Evolutionary conservation across 179 eudicot genomes (phyloP), one percentile per base, ranked within the genome.

Genomic region (Actinidia chinensis): DNA sequence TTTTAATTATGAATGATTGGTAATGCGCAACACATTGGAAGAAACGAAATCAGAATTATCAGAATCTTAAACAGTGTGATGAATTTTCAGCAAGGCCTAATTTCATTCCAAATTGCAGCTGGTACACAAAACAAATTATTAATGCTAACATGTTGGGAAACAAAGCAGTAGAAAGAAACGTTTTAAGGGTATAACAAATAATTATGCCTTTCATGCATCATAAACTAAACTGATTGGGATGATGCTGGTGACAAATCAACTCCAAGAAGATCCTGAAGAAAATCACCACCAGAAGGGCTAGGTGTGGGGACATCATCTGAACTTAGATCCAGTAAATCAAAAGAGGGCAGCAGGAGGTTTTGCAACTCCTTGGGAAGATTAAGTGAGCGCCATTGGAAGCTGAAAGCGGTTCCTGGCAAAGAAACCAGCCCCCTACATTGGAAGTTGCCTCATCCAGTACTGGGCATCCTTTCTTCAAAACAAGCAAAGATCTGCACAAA

Each of bases 391-490:
- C 96, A 48, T 89, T 85, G 71, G 98, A 87, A 74, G 89, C 84
- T 61, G 94, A 83, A 84, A 80, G n/a, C 74, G 54, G 89, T 78
- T 64, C 92, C 83, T 9, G 91, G 86, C 83, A 90, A 83, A 59
- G 99, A 91, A n/a, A 79, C 97, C 97, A 63, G 86, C 85, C 83
- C 83, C 93, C 79, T 69, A 92, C 95, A 65, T 87, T 89, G 82
- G 82, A 90, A 65, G 95, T 92, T 76, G 98, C 93, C 89, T 95
- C 99, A 80, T 95, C 99, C 81, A 95, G 90, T 68, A 93, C 98
- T 58, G 99, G n/a, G 99, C 99, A 95, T 95, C 84, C 94, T 86
- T 79, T 95, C 99, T n/a, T n/a, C n/a, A n/a, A n/a, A 74, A 93
- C 90, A 82, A 95, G 85, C 47, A 90, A 71, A 80, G 98, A 83